Evolutionary conservation across 257 asterid genomes (phyloP), one percentile per base, ranked within the genome.

Genomic region (Voacanga thouarsii): DNA sequence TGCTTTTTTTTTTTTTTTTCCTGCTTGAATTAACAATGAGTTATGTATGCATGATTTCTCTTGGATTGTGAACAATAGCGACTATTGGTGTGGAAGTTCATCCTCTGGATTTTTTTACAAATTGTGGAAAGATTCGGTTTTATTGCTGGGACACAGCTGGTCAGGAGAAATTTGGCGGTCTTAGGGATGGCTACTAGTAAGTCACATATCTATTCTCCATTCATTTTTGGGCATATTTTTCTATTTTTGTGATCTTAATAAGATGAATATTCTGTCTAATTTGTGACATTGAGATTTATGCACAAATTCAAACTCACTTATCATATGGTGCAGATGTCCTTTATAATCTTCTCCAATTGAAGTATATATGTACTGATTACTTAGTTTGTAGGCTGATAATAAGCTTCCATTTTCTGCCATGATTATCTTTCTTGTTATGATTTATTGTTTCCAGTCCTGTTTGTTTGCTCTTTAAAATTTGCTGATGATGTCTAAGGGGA

Each of bases 91-190:
- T 93, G 66, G 97, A 93, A 83, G 97, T 93, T 50, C 97, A 93
- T 77, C 98, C 98, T 7, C 79, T 93, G 50, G 98, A 93, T 84
- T 93, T 93, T 88, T 85, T 77, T 81, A 93, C 97, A 12, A 91
- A 90, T 83, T 90, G 96, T 19, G 98, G 98, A 60, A 91, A 91
- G 73, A 82, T 93, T 53, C 82, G 97, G 57, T 93, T 91, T 74
- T 93, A 93, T 68, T 93, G 98, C 85, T 93, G 98, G 97, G 98
- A 93, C 74, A 93, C 98, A 3, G 98, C 98, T 84, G 98, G 98
- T 3, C 98, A 93, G 84, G 98, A 92, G 87, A 93, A 91, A 63
- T 93, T 93, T 79, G 98, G 97, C 39, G 98, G 98, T n/a, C 96
- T 93, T 39, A 83, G 97, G 85, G 98, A 93, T 85, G 98, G 98